Evolutionary conservation across 495 filamentous ascomycete genomes (phyloP).

Genomic region (Acidiella bohemica): DNA sequence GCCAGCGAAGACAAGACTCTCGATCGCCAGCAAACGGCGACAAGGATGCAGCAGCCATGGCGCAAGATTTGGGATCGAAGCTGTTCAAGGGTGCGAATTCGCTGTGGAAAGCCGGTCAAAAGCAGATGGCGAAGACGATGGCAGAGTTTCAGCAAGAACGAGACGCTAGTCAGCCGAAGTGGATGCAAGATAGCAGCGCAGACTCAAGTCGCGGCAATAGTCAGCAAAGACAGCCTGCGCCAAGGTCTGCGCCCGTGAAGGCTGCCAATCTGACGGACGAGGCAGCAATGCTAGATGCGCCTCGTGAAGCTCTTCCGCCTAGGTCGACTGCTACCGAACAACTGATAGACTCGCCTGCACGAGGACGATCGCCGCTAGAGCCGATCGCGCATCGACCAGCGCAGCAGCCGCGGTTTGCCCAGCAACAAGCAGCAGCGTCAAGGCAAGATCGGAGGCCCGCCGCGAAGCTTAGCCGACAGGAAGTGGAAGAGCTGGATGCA

Average conservation of each 20-base stretch:
- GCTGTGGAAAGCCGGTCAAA: conserved; percentile 85
- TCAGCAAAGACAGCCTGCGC: conserved; percentile 2
- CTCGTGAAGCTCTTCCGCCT: conserved; percentile 22
- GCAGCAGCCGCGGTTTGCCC: conserved; percentile 37
- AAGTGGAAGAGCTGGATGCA: conserved; percentile 65
- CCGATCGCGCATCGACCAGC: conserved; percentile 14
- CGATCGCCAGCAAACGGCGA: conserved; percentile 49
- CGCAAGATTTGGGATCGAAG: conserved; percentile 67
- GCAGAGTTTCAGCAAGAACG: conserved; percentile 77
- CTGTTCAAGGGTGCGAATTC: conserved; percentile 88
- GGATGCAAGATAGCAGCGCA: conserved; percentile 64
- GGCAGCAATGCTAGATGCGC: conserved; percentile 72
- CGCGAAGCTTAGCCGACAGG: conserved; percentile 47
- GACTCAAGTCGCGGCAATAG: conserved; percentile 4
- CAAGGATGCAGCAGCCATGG: conserved; percentile 64
- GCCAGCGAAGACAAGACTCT: conserved; percentile 35
- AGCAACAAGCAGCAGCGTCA: conserved; percentile 26
- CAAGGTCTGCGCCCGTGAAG: background rate
- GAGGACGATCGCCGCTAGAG: conserved; percentile 14
- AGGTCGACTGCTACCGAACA: background rate
- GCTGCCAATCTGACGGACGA: conserved; percentile 58
- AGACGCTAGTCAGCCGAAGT: conserved; percentile 77
- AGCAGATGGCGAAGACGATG: conserved; percentile 88
- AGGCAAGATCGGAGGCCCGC: conserved; percentile 43
- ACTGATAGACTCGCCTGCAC: background rate